phyloP scores from a whole-genome alignment of 768 basidiomycete genomes.

The Auriscalpium vulgare region DNA sequence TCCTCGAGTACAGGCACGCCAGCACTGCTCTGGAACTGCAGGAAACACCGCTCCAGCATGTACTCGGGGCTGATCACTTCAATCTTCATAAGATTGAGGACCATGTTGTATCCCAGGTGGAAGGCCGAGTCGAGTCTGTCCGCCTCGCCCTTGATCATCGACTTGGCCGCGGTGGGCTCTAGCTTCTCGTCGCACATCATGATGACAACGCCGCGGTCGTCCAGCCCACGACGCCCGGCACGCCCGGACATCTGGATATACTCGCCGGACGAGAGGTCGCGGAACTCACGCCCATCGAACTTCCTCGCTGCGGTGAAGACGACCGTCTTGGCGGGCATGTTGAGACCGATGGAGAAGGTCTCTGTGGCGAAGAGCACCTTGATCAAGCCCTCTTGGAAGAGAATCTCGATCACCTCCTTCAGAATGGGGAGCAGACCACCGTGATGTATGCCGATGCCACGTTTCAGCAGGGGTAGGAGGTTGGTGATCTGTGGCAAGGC shows the following conservation, averaged over 20 bases:
- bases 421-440: constrained; percentile 94
- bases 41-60: constrained; percentile 97
- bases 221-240: constrained; percentile 92
- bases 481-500: constrained; percentile 90
- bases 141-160: constrained; percentile 97
- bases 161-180: constrained; percentile 85
- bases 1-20: constrained; percentile 82
- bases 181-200: constrained; percentile 99
- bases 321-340: constrained; percentile 99
- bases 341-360: constrained; percentile 95
- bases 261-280: constrained; percentile 89
- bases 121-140: constrained; percentile 97
- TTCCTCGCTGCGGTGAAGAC: constrained; percentile 95
- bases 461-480: constrained; percentile 84
- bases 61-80: constrained; percentile 97
- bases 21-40: constrained; percentile 94
- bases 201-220: constrained; percentile 98
- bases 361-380: constrained; percentile 98
- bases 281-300: constrained; percentile 92
- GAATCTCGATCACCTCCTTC: constrained; percentile 97
- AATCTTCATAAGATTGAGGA: constrained; percentile 95
- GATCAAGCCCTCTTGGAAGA: constrained; percentile 97
- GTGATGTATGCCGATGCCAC: constrained; percentile 97
- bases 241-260: constrained; percentile 99
- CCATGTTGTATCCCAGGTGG: constrained; percentile 98